Evolutionary conservation across 192 early-diverging fungal species (phyloP), one percentile per base, ranked within the genome.

Genomic region (Phycomyces blakesleeanus): DNA sequence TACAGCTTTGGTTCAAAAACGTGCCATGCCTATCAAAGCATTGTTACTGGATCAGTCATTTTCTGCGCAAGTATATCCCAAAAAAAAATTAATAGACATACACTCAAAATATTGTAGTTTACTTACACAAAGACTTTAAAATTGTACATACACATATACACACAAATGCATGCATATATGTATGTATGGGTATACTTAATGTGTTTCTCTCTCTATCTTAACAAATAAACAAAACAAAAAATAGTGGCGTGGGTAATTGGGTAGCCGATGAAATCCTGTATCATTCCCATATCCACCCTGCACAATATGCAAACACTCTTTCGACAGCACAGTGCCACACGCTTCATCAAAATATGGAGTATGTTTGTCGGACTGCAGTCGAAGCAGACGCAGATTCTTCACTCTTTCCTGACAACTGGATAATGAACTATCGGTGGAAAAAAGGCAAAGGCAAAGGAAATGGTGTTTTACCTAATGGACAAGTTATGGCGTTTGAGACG

Each of bases 261-360:
- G 76, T 94, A 12, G 91, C 91, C 0, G 92, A 94, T 69, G 91
- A 92, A 73, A 76, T 91, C 0, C 78, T 95, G 7, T 94, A 82
- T 64, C 88, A 87, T 49, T 82, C 89, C 37, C 49, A 66, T 25
- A 70, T 94, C 5, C 92, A 94, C 62, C 93, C 93, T 12, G 69
- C 58, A 14, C 81, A 87, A 59, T 62, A 68, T 22, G 64, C 84
- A 0, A 59, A 78, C 12, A 66, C 79, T 6, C 68, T 93, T 34
- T 72, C 55, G 0, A 72, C 73, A 18, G 55, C 53, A 12, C 85
- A 90, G 67, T 55, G 85, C 2, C 24, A 51, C 0, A 18, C 44
- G 6, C 55, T 93, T 12, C 71, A 85, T 52, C 71, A 67, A 8
- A 63, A 78, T 29, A 69, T 90, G 12, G 55, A 57, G 5, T 54